Evolutionary conservation across 2,329 filamentous ascomycete genomes (phyloP).

Genomic region (Endoconidiophora laricicola): DNA sequence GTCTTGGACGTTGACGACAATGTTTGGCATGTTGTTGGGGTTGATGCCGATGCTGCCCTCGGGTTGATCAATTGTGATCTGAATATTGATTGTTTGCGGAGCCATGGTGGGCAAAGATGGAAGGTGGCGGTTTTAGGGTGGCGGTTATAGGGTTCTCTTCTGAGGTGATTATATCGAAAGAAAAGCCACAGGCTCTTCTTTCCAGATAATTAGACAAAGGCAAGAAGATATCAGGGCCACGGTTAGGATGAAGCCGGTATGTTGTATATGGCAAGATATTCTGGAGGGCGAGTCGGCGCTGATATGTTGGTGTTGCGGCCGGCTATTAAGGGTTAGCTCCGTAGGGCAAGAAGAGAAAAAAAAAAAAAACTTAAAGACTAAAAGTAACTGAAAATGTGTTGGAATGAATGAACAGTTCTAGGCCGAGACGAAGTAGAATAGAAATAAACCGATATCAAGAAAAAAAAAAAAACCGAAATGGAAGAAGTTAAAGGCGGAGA

Average conservation of each 20-base stretch:
- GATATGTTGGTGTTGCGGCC: too few species aligned
- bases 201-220: neutral
- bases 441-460: neutral
- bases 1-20: constrained; percentile 3
- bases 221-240: neutral
- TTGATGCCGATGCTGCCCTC: neutral
- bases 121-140: too few species aligned
- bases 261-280: neutral
- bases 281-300: too few species aligned
- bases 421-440: too few species aligned
- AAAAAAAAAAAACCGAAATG: neutral
- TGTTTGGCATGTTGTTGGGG: constrained; percentile 3
- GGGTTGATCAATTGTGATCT: constrained; percentile 5
- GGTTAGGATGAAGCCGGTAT: neutral
- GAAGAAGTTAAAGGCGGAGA: too few species aligned
- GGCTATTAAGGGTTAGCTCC: too few species aligned
- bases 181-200: neutral
- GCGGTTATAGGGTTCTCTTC: neutral
- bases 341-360: neutral
- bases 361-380: neutral
- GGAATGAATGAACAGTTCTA: too few species aligned
- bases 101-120: neutral
- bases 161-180: neutral
- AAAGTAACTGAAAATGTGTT: neutral
- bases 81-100: constrained; percentile 7